phyloP scores from a whole-genome alignment of 192 early-diverging fungal genomes.

The Coemansia sp. region DNA sequence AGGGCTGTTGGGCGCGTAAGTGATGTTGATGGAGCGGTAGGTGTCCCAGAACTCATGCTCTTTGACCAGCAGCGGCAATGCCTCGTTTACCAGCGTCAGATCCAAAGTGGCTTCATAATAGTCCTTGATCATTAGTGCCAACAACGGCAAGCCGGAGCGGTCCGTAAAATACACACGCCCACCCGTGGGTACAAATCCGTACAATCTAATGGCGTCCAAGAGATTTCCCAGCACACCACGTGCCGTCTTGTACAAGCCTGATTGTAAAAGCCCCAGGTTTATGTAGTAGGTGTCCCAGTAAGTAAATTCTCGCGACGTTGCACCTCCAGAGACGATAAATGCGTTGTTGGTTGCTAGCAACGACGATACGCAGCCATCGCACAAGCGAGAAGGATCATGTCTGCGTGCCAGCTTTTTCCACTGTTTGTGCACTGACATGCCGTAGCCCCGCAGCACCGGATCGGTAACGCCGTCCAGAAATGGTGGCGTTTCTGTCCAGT shows the following conservation, averaged over 20 bases:
- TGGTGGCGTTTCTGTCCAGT: conserved; percentile 52
- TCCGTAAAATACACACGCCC: conserved; percentile 73
- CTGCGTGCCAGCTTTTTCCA: conserved; percentile 62
- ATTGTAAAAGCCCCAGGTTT: conserved; percentile 58
- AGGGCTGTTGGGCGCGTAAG: conserved; percentile 25
- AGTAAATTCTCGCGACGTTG: conserved; percentile 64
- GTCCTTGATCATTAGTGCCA: conserved; percentile 65
- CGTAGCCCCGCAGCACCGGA: conserved; percentile 55
- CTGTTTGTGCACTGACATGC: conserved; percentile 56
- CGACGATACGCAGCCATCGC: conserved; percentile 59
- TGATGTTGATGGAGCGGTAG: conserved; percentile 50
- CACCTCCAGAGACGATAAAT: conserved; percentile 66
- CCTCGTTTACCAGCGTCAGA: conserved; percentile 46
- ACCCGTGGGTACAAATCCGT: conserved; percentile 72
- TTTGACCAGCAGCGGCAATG: conserved; percentile 58
- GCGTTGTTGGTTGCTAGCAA: conserved; percentile 54
- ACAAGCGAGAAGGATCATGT: conserved; percentile 49
- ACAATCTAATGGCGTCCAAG: conserved; percentile 54
- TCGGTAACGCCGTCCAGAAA: conserved; percentile 58
- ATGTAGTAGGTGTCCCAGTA: conserved; percentile 76
- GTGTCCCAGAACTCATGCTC: conserved; percentile 65
- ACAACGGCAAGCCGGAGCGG: conserved; percentile 68
- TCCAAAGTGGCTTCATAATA: conserved; percentile 63
- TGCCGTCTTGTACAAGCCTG: conserved; percentile 58
- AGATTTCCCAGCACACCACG: conserved; percentile 64